Base-by-base conservation (phyloP, 2,329 filamentous ascomycete genomes). In the Massarina eburnea region DNA sequence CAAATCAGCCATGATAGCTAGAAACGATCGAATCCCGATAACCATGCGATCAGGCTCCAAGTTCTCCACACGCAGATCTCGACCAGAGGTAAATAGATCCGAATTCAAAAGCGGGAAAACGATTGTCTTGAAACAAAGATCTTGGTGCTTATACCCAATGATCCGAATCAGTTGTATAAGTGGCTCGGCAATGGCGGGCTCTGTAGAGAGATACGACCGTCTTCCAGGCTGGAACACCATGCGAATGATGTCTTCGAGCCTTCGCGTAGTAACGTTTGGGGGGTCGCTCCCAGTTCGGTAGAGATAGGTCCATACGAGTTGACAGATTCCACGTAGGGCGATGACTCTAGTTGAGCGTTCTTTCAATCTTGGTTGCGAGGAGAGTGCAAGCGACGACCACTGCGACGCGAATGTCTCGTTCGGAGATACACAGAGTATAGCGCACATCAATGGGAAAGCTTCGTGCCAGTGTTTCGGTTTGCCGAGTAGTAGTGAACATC, bases 21-120 rank as follows among this genome's bases (percentile, higher is more conserved):
- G 78, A 66, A 97, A 99, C 3, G 94, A 89, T 52, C 91, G 83
- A 52, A 99, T 99, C 2, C 91, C 94, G 57, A 99, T 88, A n/a
- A 97, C 92, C 73, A 96, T 95, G 59, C 89, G 87, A 64, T 99
- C 95, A 0, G 95, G 94, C 51, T 99, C 94, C 51, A 99, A 80
- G 62, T 95, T 89, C 63, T 97, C 94, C 21, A 96, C 88, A 63
- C 84, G 91, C 33, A 94, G 74, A 35, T 96, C 89, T 59, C 85
- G 89, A 76, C 77, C 78, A 15, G 84, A 82, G 21, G 81, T 78
- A 65, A 96, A 94, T n/a, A 91, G 76, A 41, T 96, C 92, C 1
- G 91, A 90, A 64, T 95, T 96, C 64, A 99, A 88, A 29, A 99
- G 75, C 3, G 92, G 94, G 59, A 96, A 97, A n/a, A 99, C 89